Conservation (phyloP, 1,284 basidiomycete species). For the Malassezia arunalokei region DNA sequence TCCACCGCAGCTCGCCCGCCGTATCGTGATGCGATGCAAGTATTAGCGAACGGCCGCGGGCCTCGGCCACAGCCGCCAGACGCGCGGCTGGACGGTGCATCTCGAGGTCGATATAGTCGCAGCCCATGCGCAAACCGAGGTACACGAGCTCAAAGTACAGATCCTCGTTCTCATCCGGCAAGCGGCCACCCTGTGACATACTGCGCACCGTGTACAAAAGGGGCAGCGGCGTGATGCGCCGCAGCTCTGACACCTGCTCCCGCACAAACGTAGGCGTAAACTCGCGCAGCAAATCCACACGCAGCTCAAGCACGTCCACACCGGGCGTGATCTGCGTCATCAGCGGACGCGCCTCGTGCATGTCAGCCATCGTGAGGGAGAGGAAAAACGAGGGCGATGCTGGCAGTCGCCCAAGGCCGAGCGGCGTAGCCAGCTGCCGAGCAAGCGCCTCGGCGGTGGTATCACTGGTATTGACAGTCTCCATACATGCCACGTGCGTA, state of each 20-base stretch:
- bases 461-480: constrained; percentile 39
- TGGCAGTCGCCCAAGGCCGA: background rate
- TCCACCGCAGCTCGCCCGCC: constrained; percentile 74
- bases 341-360: constrained; percentile 59
- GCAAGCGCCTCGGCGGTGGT: constrained; percentile 1
- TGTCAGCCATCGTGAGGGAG: constrained; percentile 77
- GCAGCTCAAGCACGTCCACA: constrained; percentile 80
- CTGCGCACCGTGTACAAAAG: constrained; percentile 87
- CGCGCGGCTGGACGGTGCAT: constrained; percentile 59
- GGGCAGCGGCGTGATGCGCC: constrained; percentile 66
- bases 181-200: constrained; percentile 75
- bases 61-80: constrained; percentile 55
- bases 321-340: constrained; percentile 68
- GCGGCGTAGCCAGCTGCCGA: constrained; percentile 4
- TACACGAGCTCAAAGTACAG: constrained; percentile 68
- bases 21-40: constrained; percentile 92
- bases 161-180: constrained; percentile 65
- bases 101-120: constrained; percentile 90
- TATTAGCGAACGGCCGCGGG: constrained; percentile 64
- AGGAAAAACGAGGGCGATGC: constrained; percentile 65
- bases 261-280: constrained; percentile 65
- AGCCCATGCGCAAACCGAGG: constrained; percentile 67
- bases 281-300: constrained; percentile 71
- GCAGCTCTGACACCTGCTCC: constrained; percentile 66
- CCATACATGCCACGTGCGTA: constrained; percentile 66